Base-by-base conservation (phyloP, 495 filamentous ascomycete genomes). In the Penicillium egyptiacum region DNA sequence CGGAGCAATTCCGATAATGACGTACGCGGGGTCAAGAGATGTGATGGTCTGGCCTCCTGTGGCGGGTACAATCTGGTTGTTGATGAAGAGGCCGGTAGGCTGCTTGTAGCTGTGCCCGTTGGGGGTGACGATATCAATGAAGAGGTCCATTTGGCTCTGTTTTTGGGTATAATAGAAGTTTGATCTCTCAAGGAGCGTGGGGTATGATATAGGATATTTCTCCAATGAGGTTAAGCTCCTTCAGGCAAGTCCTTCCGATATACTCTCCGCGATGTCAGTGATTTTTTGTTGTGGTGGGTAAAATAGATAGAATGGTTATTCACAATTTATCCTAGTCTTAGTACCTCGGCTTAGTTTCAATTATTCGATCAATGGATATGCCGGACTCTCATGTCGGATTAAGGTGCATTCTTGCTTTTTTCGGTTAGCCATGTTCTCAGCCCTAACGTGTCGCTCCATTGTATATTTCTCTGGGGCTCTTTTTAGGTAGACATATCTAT, bases 41-140 rank as follows among this genome's bases (percentile, higher is more conserved):
- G 81, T 82, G 40, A 98, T 84, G 53, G 81, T 95, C 57, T 88
- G 80, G 14, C 84, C 88, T 20, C 82, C 82, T 59, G 79, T 85
- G 39, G 86, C 85, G 58, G 86, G 81, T 41, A 96, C 87, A 64
- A 92, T 96, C 68, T 96, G 88, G 61, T 96, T 96, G 75, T 96
- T 93, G 76, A 98, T 96, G 74, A 96, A 97, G 16, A 98, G 83
- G 19, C 93, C 93, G 17, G 85, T 80, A 3, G 88, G 89, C 72
- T 92, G 88, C 10, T 76, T 80, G 71, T 92, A 90, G 65, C 85
- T 88, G 63, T 71, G 81, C 71, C 93, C 93, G 73, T 98, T 98
- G 16, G 94, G 94, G 37, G 91, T 88, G 20, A 83, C 88, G 42
- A 98, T 84, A 56, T 93, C 81, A 52, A 92, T 75, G 16, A 62